Percentiles rank a stretch among this genome's conserved stretches.
Conservation (phyloP, 768 basidiomycete genomes). For the Scleroderma citrinum region DNA sequence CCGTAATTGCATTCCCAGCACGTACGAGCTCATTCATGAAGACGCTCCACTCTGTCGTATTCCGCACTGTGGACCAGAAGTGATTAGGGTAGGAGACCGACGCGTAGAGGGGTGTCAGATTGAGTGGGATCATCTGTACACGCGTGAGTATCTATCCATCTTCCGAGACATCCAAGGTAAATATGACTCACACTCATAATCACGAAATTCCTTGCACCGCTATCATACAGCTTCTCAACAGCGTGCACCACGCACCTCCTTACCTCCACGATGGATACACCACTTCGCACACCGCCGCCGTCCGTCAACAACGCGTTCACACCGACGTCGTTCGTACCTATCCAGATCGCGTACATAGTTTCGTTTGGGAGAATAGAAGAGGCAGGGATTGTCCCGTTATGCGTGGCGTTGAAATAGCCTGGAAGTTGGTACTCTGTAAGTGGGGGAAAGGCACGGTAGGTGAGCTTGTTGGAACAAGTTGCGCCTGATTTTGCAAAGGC, state of each 20-base stretch:
- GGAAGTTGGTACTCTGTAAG: conserved; percentile 47
- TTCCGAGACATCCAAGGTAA: too few relatives aligned
- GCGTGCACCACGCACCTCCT: conserved; percentile 54
- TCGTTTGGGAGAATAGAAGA: conserved; percentile 31
- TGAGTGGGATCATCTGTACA: conserved; percentile 50
- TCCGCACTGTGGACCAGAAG: conserved; percentile 47
- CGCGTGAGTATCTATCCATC: background rate
- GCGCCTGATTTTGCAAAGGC: conserved; percentile 55
- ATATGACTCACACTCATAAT: conserved; percentile 54
- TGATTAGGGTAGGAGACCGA: conserved; percentile 40
- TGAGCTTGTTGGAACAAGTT: conserved; percentile 60
- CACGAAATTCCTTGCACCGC: conserved; percentile 60
- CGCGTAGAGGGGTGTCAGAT: conserved; percentile 43
- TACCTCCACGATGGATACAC: conserved; percentile 53
- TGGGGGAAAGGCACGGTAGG: conserved; percentile 51
- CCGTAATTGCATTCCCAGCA: conserved; percentile 46
- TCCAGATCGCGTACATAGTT: conserved; percentile 63
- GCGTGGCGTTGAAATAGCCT: conserved; percentile 38
- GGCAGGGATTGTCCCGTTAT: conserved; percentile 34
- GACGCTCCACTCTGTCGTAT: conserved; percentile 53
- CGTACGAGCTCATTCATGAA: conserved; percentile 48
- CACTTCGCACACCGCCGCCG: conserved; percentile 19
- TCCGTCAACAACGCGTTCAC: conserved; percentile 49
- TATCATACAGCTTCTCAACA: conserved; percentile 49
- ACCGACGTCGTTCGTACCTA: conserved; percentile 64